A percentile compares a stretch with the other conserved stretches of the same genome.
phyloP scores from a whole-genome alignment of 108 stramenopile species.

The Cafeteria roenbergensis region DNA sequence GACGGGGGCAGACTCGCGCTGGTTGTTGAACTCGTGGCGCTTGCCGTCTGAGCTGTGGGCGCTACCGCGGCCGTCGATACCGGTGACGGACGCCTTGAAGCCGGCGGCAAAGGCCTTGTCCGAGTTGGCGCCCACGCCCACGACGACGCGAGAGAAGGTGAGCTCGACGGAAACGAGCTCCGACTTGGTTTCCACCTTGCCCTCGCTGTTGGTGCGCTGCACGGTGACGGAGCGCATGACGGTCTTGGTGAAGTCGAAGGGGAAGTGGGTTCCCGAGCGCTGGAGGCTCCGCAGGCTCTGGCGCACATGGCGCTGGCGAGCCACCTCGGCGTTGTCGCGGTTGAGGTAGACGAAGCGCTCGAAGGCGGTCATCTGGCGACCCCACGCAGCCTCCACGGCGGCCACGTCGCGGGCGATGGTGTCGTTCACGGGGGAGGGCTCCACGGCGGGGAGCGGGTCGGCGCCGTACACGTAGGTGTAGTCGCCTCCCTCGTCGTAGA shows the following conservation, averaged over 20 bases:
- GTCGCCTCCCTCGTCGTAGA: constrained; percentile 2
- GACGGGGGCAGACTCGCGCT: too few species aligned
- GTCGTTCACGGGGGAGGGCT: too few species aligned
- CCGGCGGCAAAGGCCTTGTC: too few species aligned
- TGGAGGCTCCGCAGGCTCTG: not conserved
- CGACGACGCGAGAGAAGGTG: not conserved
- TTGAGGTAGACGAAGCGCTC: not conserved
- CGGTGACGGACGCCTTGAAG: too few species aligned
- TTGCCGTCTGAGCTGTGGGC: too few species aligned
- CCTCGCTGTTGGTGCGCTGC: not conserved
- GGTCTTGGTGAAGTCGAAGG: not conserved
- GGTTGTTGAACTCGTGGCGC: too few species aligned
- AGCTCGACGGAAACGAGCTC: not conserved
- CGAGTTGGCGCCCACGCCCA: too few species aligned
- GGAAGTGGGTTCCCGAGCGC: not conserved
- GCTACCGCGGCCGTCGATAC: too few species aligned
- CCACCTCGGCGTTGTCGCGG: not conserved
- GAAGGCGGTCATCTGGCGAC: not conserved
- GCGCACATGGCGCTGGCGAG: not conserved
- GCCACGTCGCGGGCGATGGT: too few species aligned
- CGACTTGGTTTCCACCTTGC: not conserved
- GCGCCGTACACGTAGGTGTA: not conserved
- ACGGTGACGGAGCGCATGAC: not conserved
- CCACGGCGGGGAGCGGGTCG: too few species aligned
- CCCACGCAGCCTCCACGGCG: too few species aligned